Conservation (phyloP, 2,329 filamentous ascomycete species). For the Cadophora sp. region DNA sequence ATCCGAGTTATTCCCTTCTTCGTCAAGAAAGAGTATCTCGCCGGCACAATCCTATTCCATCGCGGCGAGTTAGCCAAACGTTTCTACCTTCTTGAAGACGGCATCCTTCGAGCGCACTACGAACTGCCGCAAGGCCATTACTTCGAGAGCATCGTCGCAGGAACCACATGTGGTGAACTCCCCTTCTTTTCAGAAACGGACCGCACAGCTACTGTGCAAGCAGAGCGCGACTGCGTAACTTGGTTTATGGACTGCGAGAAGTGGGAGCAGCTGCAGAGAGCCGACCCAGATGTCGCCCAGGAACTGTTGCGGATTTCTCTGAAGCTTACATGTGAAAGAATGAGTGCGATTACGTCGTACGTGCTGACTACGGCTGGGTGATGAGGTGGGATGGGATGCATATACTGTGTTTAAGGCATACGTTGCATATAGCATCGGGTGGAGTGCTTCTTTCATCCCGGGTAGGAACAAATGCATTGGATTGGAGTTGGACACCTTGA, state of each 20-base stretch:
- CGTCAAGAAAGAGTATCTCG: conserved; percentile 66
- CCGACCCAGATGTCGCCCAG: conserved; percentile 77
- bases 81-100: conserved; percentile 90
- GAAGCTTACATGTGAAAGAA: conserved; percentile 92
- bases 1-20: conserved; percentile 82
- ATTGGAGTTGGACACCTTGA: no score
- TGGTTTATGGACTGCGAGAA: conserved; percentile 79
- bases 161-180: conserved; percentile 93
- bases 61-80: conserved; percentile 78
- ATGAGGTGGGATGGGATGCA: conserved; percentile 10
- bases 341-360: conserved; percentile 71
- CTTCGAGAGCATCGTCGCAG: conserved; percentile 90
- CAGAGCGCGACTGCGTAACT: conserved; percentile 80
- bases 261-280: conserved; percentile 76
- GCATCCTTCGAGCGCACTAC: conserved; percentile 90
- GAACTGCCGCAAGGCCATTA: conserved; percentile 87
- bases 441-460: no score
- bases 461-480: no score
- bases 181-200: conserved; percentile 94
- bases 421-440: no score
- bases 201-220: conserved; percentile 84
- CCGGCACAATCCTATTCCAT: conserved; percentile 77
- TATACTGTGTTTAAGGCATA: conserved; percentile 14
- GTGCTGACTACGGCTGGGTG: conserved; percentile 51
- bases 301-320: conserved; percentile 88